Base-by-base conservation (phyloP, 805 yeast genomes). In the Hanseniaspora guilliermondii region DNA sequence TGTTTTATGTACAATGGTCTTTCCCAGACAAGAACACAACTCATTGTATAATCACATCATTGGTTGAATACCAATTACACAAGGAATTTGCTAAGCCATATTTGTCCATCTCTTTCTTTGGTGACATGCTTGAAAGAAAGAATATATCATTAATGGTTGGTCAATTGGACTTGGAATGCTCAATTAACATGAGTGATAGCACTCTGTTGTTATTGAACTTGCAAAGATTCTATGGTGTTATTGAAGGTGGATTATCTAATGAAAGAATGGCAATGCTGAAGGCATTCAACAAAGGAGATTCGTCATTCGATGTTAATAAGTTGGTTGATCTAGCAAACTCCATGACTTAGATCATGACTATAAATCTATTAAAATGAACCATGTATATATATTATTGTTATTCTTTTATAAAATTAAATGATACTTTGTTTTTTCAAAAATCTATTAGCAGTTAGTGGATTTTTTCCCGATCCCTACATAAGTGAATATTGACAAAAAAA, bases 11-110 rank as follows among this genome's bases (percentile, higher is more conserved):
- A 22, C 97, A 93, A 70, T 93, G 98, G 98, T 75, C 80, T 19
- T 86, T 87, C 65, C 89, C 84, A 14, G 95, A 91, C 0, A 82
- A 85, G 16, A 61, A 79, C 41, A 89, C 97, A 2, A 74, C 86
- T 1, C 96, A 93, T 69, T 87, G 95, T 64, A 76, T 93, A 76
- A 73, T 93, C 61, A 93, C 98, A 1, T 81, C 96, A 0, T 75
- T 93, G 59, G 89, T 93, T 1, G 97, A 93, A 68, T 93, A 80
- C 69, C 88, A 91, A 67, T 75, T 88, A 30, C 96, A 91, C 64
- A 79, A 78, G 55, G 97, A 91, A 64, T 93, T 75, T 68, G 96
- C 98, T 9, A 83, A 87, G 64, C 97, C 98, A 0, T 97, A 93
- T 67, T 87, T 97, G 0, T 86, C 96, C 0, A 72, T 93, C 58